A percentile compares a stretch with the other conserved stretches of the same genome.
These are phyloP conservation scores for Eucalyptus cloeziana DNA, from an alignment of 345 rosid species.

Conservation along the genomic window DNA sequence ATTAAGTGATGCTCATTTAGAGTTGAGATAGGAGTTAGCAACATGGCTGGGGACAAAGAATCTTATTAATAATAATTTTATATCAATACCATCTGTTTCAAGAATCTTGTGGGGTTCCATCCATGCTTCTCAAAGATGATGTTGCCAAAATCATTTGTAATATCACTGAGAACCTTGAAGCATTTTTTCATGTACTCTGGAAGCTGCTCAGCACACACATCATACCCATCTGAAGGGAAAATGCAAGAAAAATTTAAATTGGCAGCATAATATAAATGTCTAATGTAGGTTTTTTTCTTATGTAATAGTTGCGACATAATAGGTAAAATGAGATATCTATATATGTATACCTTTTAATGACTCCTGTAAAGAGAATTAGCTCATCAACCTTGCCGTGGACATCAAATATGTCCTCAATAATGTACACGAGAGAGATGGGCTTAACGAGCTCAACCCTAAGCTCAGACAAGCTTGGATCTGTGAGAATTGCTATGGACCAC, in stretches of 20 bases:
- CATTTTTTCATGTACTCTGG: constrained; percentile 19
- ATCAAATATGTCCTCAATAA: constrained; percentile 48
- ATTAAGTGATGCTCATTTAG: background rate
- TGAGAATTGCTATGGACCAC: constrained; percentile 32
- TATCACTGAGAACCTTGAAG: constrained; percentile 5
- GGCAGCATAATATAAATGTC: background rate
- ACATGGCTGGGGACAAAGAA: background rate
- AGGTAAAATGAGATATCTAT: background rate
- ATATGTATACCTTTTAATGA: constrained; percentile 12
- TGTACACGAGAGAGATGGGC: constrained; percentile 37
- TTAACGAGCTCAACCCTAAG: constrained; percentile 29
- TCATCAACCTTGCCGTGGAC: constrained; percentile 29
- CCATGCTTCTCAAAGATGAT: background rate
- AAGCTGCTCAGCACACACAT: background rate
- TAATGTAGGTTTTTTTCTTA: background rate
- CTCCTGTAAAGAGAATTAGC: constrained; percentile 29
- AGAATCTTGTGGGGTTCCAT: background rate
- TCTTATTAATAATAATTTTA: background rate
- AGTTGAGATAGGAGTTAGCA: background rate
- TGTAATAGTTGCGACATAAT: background rate
- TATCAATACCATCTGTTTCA: background rate
- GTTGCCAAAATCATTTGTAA: constrained; percentile 9
- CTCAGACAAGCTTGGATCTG: constrained; percentile 30
- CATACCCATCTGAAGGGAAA: background rate
- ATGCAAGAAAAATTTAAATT: background rate